Base-by-base conservation (phyloP, 768 basidiomycete genomes). In the Trametes meyenii region DNA sequence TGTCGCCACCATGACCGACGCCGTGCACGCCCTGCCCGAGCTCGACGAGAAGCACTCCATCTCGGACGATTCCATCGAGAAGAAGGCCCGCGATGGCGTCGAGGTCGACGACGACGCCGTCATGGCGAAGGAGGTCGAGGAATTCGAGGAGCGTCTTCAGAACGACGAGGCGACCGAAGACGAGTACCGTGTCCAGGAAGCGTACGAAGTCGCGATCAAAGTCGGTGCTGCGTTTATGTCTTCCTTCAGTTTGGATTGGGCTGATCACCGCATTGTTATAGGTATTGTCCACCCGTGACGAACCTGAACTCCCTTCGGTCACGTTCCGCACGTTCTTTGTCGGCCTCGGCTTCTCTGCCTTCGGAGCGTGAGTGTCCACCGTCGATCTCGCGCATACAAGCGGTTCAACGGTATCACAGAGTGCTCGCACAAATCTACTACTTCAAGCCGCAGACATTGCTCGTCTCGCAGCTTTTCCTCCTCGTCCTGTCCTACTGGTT, bases 321-420 rank as follows among this genome's bases (percentile, higher is more conserved):
- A 85, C 84, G 0, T 84, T 86, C 72, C 74, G 85, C 17, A 80
- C 83, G 68, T 80, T 81, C 77, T 78, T 85, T 70, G 75, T 85
- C 1, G 81, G 81, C 39, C 66, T 84, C 14, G 84, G 83, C 12
- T 75, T 85, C n/a, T 78, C 83, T 10, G 81, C 82, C 60, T 86
- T 86, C 67, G 83, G 83, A 24, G 71, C 71, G 59, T 77, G 75
- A 42, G 84, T 84, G 3, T 71, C 11, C 0, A 3, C 12, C 14
- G n/a, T n/a, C 44, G 4, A 4, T 14, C 45, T 16, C n/a, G 1
- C 26, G 8, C 73, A 24, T 17, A 46, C 0, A 14, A 45, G 60
- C 45, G 24, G n/a, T 50, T 61, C 35, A 38, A 12, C 36, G 16
- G 1, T 5, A 10, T 39, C 8, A n/a, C 53, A 69, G 70, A 46